Conservation (phyloP, 2,329 filamentous ascomycete genomes). For the Erysiphe pulchra region DNA sequence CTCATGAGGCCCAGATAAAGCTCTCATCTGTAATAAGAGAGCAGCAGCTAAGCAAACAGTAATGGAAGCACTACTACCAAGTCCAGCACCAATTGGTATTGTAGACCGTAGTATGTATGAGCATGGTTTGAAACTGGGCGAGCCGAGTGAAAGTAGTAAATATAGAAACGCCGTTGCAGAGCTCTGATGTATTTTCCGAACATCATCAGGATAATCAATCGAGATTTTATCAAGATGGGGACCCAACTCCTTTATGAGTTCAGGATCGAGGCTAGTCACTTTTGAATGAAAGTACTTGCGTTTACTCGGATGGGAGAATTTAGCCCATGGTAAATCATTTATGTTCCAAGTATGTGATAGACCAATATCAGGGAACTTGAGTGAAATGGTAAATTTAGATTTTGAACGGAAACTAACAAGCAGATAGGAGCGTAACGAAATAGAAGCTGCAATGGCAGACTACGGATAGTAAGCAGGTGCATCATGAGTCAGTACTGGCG, state of each 20-base stretch:
- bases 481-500: too few relatives aligned
- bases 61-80: slow-evolving; percentile 87
- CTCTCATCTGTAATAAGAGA: slow-evolving; percentile 65
- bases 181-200: slow-evolving; percentile 60
- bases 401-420: slow-evolving; percentile 88
- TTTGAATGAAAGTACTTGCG: slow-evolving; percentile 91
- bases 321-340: slow-evolving; percentile 64
- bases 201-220: slow-evolving; percentile 32
- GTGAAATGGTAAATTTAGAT: slow-evolving; percentile 62
- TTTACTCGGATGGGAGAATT: slow-evolving; percentile 56
- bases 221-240: slow-evolving; percentile 56
- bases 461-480: slow-evolving; percentile 3
- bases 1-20: slow-evolving; percentile 69
- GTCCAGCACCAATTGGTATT: slow-evolving; percentile 71
- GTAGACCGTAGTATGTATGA: slow-evolving; percentile 82
- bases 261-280: slow-evolving; percentile 58
- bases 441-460: slow-evolving; percentile 82
- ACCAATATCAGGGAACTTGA: slow-evolving; percentile 78
- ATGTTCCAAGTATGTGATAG: slow-evolving; percentile 87
- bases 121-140: slow-evolving; percentile 51
- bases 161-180: slow-evolving; percentile 78
- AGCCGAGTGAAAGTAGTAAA: slow-evolving; percentile 69
- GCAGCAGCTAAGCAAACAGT: slow-evolving; percentile 70
- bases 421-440: slow-evolving; percentile 86
- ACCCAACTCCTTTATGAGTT: slow-evolving; percentile 56